phyloP scores from a whole-genome alignment of 148 eudicot genomes.

The Amaranthus cruentus region DNA sequence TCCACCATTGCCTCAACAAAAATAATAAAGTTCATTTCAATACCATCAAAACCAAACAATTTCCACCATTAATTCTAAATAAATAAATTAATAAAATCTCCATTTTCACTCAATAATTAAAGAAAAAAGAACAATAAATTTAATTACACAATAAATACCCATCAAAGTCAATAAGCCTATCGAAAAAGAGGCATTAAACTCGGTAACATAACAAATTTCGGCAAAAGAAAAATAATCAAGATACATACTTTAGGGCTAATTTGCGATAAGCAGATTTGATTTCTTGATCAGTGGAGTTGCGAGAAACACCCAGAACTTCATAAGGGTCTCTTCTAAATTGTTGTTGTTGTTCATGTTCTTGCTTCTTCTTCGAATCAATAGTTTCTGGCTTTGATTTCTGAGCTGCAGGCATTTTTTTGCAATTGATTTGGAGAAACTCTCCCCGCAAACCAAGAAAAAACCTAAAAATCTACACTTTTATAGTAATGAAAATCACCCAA shows the following conservation, averaged over 20 bases:
- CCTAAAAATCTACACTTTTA: slow-evolving; percentile 18
- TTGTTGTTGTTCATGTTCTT: slow-evolving; percentile 13
- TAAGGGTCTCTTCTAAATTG: slow-evolving; percentile 75
- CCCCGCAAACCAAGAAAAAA: slow-evolving; percentile 14
- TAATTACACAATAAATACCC: background rate
- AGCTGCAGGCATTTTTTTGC: slow-evolving; percentile 48
- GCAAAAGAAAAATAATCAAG: background rate
- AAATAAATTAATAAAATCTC: background rate
- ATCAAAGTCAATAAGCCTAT: background rate
- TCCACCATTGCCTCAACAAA: background rate
- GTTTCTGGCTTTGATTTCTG: slow-evolving; percentile 57
- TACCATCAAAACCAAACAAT: background rate
- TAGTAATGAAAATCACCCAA: background rate
- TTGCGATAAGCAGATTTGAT: slow-evolving; percentile 77
- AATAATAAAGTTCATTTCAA: background rate
- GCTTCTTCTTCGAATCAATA: slow-evolving; percentile 23
- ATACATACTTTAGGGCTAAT: slow-evolving; percentile 76
- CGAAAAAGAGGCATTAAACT: background rate
- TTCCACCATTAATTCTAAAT: background rate
- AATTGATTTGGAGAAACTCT: background rate
- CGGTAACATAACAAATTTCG: background rate
- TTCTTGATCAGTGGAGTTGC: slow-evolving; percentile 75
- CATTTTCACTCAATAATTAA: background rate
- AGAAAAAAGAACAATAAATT: background rate
- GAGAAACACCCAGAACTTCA: slow-evolving; percentile 72